Evolutionary conservation across 371 early-diverging fungal genomes (phyloP), one percentile per base, ranked within the genome.

Genomic region (Rhizopus delemar): DNA sequence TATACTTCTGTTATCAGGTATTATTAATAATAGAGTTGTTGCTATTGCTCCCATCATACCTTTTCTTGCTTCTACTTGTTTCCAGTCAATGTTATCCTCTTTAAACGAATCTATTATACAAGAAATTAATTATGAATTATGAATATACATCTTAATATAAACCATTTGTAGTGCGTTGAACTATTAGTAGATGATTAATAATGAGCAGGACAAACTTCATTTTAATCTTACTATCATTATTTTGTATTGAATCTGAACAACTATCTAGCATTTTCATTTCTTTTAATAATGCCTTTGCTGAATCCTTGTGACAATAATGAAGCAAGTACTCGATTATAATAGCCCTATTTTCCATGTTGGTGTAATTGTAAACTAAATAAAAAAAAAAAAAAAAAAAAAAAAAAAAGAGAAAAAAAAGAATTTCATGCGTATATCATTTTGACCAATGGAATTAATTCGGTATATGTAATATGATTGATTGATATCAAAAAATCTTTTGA

Each of bases 281-380:
- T 46, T 53, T 51, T 43, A 66, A 29, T 45, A 66, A 13, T 9
- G 58, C 39, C 45, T 51, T 66, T 36, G 62, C 66, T 38, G 66
- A 53, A 35, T 62, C 39, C 46, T 61, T 49, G 38, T 66, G 57
- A 7, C 66, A 62, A n/a, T 66, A 61, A 55, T 66, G 66, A 34
- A 66, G 59, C 11, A 66, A 41, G n/a, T 66, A 62, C 22, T 66
- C 66, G 45, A 62, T 58, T 5, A 66, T 51, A 11, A 66, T 66
- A n/a, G 57, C 59, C 29, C 38, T 46, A 49, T 62, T 57, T 12
- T 61, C 66, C 16, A 38, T 35, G 39, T 60, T 49, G 28, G 2
- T 16, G 22, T 5, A 9, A 28, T 8, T 29, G 22, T 22, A 53
- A 53, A 38, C 36, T 15, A 48, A 48, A 48, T 1, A 29, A 48